Conservation (phyloP, 495 filamentous ascomycete species). For the Xylaria acuta region DNA sequence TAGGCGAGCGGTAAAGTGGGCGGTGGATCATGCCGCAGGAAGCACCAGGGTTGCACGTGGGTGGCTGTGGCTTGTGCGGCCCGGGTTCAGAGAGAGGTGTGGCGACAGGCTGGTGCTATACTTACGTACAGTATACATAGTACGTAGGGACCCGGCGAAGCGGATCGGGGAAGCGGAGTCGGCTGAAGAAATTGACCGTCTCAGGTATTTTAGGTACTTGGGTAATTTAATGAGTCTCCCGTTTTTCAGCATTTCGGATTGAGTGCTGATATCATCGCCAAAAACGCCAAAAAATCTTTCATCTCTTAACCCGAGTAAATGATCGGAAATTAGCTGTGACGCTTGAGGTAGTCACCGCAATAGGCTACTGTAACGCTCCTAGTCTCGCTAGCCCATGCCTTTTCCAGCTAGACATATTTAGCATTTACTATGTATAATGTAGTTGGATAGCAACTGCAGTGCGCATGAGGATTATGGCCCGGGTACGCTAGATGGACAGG, state of each 20-base stretch:
- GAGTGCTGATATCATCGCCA: not conserved
- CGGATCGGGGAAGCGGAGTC: constrained; percentile 12
- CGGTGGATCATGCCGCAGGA: not conserved
- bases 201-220: constrained; percentile 19
- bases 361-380: not conserved
- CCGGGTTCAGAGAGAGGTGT: not conserved
- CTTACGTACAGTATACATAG: no score
- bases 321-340: constrained; percentile 7
- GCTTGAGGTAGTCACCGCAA: not conserved
- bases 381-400: not conserved
- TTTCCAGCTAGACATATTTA: constrained; percentile 3
- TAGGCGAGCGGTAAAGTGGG: constrained; percentile 5
- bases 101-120: not conserved
- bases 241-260: not conserved
- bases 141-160: not conserved
- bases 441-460: no score
- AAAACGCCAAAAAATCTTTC: no score
- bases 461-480: constrained; percentile 10
- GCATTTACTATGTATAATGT: not conserved
- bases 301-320: not conserved
- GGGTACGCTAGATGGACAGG: not conserved
- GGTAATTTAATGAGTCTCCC: not conserved
- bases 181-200: constrained; percentile 10
- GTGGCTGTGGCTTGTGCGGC: constrained; percentile 21
- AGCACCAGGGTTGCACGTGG: constrained; percentile 5